These are phyloP conservation scores for Sarocladium brachiariae DNA, from an alignment of 2,329 filamentous ascomycete species.

Conservation along the genomic window DNA sequence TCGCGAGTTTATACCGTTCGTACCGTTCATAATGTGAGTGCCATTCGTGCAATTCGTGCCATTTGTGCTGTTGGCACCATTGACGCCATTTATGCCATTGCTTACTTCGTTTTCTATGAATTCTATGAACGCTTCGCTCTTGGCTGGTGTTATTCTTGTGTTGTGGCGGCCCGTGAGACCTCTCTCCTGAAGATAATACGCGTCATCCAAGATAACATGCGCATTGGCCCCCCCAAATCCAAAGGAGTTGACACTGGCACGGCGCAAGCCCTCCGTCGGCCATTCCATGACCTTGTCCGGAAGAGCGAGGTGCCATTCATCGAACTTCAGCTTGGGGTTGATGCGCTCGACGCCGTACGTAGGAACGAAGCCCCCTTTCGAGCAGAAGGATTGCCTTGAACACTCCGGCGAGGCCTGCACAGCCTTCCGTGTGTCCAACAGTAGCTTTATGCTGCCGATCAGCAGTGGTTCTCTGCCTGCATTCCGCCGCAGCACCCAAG, in stretches of 20 bases:
- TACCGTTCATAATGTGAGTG: neutral
- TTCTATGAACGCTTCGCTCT: no score
- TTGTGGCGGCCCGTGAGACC: slow-evolving; percentile 5
- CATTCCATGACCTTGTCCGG: neutral
- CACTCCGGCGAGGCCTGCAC: slow-evolving; percentile 16
- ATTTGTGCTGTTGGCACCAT: no score
- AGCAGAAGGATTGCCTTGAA: slow-evolving; percentile 15
- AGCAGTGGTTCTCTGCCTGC: neutral
- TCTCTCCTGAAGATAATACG: slow-evolving; percentile 10
- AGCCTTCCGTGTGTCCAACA: slow-evolving; percentile 16
- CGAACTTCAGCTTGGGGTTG: slow-evolving; percentile 11
- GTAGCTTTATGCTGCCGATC: slow-evolving; percentile 16
- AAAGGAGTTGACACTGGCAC: slow-evolving; percentile 16
- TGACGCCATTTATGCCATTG: no score
- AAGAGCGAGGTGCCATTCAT: slow-evolving; percentile 20
- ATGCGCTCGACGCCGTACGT: slow-evolving; percentile 12
- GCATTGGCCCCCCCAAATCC: slow-evolving; percentile 18
- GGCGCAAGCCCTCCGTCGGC: neutral
- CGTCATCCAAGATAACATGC: slow-evolving; percentile 18
- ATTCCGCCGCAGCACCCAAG: neutral
- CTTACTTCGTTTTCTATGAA: no score
- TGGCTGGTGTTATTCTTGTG: neutral
- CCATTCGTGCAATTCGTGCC: neutral
- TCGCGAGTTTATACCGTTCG: slow-evolving; percentile 23
- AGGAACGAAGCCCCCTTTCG: slow-evolving; percentile 14